These are phyloP conservation scores for Ganoderma resinaceum DNA, from an alignment of 1,284 basidiomycete genomes.

Conservation along the genomic window DNA sequence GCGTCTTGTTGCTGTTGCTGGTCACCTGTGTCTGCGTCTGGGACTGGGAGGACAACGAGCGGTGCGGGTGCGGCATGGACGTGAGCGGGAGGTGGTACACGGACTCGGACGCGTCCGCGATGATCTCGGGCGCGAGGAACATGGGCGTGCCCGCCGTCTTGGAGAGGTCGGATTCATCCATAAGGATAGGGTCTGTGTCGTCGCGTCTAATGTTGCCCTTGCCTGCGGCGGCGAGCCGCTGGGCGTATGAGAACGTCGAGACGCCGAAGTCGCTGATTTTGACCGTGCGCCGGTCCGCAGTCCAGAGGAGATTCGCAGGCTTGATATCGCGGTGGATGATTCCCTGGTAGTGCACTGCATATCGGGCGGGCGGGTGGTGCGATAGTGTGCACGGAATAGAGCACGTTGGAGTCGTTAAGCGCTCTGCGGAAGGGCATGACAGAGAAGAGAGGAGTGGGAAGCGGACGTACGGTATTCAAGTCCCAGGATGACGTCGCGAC, in stretches of 20 bases:
- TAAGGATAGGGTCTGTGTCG: slow-evolving; percentile 63
- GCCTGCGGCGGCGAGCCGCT: slow-evolving; percentile 66
- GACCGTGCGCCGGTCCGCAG: slow-evolving; percentile 81
- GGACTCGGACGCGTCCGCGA: slow-evolving; percentile 56
- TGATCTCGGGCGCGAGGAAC: slow-evolving; percentile 98
- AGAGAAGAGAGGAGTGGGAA: slow-evolving; percentile 3
- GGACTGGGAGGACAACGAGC: slow-evolving; percentile 39
- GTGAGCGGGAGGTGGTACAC: slow-evolving; percentile 4
- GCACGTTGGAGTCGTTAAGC: slow-evolving; percentile 9
- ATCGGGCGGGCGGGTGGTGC: background rate
- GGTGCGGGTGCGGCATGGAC: slow-evolving; percentile 28
- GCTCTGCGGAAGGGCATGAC: slow-evolving; percentile 6
- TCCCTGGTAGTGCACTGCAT: slow-evolving; percentile 90
- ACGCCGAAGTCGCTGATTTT: slow-evolving; percentile 99
- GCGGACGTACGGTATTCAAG: slow-evolving; percentile 85
- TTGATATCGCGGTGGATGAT: slow-evolving; percentile 99
- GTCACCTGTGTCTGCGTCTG: slow-evolving; percentile 11
- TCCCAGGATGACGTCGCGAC: slow-evolving; percentile 92
- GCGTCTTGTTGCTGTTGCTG: slow-evolving; percentile 1
- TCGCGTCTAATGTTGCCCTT: slow-evolving; percentile 45
- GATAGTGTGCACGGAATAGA: slow-evolving; percentile 11
- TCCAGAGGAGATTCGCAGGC: slow-evolving; percentile 95
- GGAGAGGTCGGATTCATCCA: slow-evolving; percentile 88
- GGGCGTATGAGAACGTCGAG: slow-evolving; percentile 92
- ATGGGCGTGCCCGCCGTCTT: slow-evolving; percentile 97